phyloP scores from a whole-genome alignment of 1,139 yeast species.

The Zygoascus meyerae region DNA sequence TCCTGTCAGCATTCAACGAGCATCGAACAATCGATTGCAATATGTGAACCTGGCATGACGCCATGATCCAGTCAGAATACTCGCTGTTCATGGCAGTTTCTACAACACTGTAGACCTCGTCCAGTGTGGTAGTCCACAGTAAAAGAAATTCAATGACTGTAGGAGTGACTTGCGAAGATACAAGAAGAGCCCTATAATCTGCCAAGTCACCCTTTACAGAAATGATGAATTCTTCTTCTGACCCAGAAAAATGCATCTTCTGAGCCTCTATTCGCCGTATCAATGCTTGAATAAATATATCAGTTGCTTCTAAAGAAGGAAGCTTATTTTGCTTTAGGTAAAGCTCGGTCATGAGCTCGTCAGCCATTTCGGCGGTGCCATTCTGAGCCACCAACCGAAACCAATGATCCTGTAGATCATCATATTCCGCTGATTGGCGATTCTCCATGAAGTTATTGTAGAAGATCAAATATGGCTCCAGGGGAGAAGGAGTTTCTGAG shows the following conservation, averaged over 20 bases:
- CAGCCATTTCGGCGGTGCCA: conserved; percentile 27
- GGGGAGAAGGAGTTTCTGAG: background rate
- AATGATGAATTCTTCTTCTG: conserved; percentile 22
- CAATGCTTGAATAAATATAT: conserved; percentile 24
- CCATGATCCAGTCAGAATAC: conserved; percentile 21
- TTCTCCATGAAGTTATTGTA: conserved; percentile 14
- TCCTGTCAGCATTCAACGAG: conserved; percentile 12
- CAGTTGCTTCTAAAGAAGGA: conserved; percentile 26
- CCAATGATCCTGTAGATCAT: conserved; percentile 24
- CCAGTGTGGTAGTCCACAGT: conserved; percentile 23
- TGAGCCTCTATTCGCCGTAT: conserved; percentile 21
- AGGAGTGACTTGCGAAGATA: conserved; percentile 23
- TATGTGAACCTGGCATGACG: conserved; percentile 27
- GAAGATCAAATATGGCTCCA: conserved; percentile 18
- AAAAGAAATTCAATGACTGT: conserved; percentile 27
- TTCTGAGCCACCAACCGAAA: conserved; percentile 27
- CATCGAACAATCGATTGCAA: conserved; percentile 24
- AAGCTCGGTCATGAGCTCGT: conserved; percentile 18
- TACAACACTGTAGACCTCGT: conserved; percentile 29
- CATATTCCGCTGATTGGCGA: conserved; percentile 9
- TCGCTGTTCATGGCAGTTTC: conserved; percentile 23
- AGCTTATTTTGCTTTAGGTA: conserved; percentile 14
- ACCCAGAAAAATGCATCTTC: conserved; percentile 19
- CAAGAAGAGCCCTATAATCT: conserved; percentile 20
- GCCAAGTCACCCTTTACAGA: conserved; percentile 21